phyloP scores from a whole-genome alignment of 495 filamentous ascomycete species.

The Chlorociboria aeruginascens region DNA sequence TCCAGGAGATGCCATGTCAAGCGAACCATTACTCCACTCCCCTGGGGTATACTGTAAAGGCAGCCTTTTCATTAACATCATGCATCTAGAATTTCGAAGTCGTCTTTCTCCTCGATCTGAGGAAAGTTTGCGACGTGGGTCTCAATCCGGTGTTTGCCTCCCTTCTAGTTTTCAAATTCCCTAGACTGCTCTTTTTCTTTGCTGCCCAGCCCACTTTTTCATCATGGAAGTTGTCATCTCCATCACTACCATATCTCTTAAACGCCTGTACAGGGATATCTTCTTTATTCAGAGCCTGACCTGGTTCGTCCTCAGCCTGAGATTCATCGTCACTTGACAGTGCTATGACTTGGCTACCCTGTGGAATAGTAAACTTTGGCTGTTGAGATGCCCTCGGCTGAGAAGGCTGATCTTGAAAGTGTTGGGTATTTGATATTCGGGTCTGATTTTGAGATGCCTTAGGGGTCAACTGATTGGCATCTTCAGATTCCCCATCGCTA shows the following conservation, averaged over 20 bases:
- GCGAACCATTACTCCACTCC: neutral
- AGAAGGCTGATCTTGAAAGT: neutral
- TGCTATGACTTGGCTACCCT: conserved; percentile 7
- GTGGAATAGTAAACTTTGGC: neutral
- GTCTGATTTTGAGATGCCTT: conserved; percentile 4
- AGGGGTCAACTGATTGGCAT: conserved; percentile 1
- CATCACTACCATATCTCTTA: conserved; percentile 28
- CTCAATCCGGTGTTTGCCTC: conserved; percentile 3
- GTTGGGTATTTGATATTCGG: neutral
- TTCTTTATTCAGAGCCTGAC: neutral
- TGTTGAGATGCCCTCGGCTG: neutral
- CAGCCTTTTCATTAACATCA: neutral
- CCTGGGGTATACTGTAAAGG: conserved; percentile 1
- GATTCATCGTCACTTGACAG: conserved; percentile 12
- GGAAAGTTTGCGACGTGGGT: conserved; percentile 6
- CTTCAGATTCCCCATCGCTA: neutral
- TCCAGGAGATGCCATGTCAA: too few relatives aligned
- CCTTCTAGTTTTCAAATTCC: conserved; percentile 1
- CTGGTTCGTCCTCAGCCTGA: neutral
- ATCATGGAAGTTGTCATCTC: conserved; percentile 2
- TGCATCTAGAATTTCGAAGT: neutral
- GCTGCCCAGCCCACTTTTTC: conserved; percentile 13
- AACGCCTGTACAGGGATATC: conserved; percentile 28
- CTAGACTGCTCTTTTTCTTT: conserved; percentile 5
- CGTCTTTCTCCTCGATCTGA: conserved; percentile 10